phyloP scores from a whole-genome alignment of 2,329 filamentous ascomycete species.

The Pseudocercospora fuligena region DNA sequence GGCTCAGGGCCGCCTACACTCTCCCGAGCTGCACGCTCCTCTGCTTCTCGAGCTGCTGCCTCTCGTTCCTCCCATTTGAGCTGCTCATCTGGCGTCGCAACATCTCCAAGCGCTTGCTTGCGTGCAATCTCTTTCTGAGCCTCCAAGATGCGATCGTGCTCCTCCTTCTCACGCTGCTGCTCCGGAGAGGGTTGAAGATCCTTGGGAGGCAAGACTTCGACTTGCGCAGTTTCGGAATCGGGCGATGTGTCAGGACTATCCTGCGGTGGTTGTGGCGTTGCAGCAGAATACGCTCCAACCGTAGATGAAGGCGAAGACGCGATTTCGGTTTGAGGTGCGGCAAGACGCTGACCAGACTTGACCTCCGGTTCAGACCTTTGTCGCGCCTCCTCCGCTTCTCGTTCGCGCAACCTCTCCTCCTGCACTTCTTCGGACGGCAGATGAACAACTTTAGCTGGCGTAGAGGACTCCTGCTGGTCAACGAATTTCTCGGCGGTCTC shows the following conservation, averaged over 20 bases:
- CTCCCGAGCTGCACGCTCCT: slow-evolving; percentile 50
- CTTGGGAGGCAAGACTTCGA: slow-evolving; percentile 35
- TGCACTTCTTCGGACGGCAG: slow-evolving; percentile 57
- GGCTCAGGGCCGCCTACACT: slow-evolving; percentile 37
- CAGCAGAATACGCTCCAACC: slow-evolving; percentile 69
- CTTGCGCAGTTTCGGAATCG: slow-evolving; percentile 37
- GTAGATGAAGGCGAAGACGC: slow-evolving; percentile 67
- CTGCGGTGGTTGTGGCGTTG: slow-evolving; percentile 69
- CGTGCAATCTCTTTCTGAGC: slow-evolving; percentile 55
- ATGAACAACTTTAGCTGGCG: slow-evolving; percentile 49
- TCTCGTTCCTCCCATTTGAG: slow-evolving; percentile 56
- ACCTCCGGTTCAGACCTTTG: slow-evolving; percentile 46
- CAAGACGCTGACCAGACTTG: slow-evolving; percentile 40
- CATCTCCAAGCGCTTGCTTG: slow-evolving; percentile 47
- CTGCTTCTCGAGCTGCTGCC: slow-evolving; percentile 39
- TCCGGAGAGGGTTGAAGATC: slow-evolving; percentile 43
- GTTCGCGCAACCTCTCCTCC: slow-evolving; percentile 52
- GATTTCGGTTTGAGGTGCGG: slow-evolving; percentile 30
- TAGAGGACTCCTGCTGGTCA: slow-evolving; percentile 29
- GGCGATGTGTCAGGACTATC: slow-evolving; percentile 47
- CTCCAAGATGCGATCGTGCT: slow-evolving; percentile 58
- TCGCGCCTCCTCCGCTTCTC: slow-evolving; percentile 43
- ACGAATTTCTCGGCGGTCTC: slow-evolving; percentile 31
- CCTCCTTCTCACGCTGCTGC: slow-evolving; percentile 54
- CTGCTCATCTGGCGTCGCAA: slow-evolving; percentile 63